A percentile compares a stretch with the other conserved stretches of the same genome.
Conservation (phyloP, 2,329 filamentous ascomycete species). For the Talaromyces sp. region DNA sequence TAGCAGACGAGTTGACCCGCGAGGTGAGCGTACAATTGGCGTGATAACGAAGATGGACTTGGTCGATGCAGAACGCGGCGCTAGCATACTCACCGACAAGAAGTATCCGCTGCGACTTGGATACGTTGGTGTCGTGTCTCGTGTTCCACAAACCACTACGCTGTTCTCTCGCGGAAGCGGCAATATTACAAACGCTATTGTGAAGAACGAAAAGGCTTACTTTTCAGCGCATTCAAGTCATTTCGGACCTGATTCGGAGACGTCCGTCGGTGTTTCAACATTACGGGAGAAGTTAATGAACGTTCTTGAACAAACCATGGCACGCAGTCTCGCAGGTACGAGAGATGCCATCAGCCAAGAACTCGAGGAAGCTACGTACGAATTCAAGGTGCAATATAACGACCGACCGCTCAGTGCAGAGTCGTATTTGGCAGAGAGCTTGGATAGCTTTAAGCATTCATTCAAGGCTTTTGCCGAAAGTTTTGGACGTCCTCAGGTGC, state of each 20-base stretch:
- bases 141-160: slow-evolving; percentile 61
- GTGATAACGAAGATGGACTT: slow-evolving; percentile 99
- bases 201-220: slow-evolving; percentile 80
- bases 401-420: slow-evolving; percentile 91
- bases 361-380: slow-evolving; percentile 92
- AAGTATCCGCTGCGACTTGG: slow-evolving; percentile 94
- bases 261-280: slow-evolving; percentile 76
- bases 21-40: slow-evolving; percentile 92
- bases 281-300: slow-evolving; percentile 95
- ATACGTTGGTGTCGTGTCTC: slow-evolving; percentile 91
- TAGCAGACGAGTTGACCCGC: slow-evolving; percentile 83
- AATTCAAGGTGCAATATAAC: slow-evolving; percentile 99
- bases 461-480: slow-evolving; percentile 90
- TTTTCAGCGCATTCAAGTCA: slow-evolving; percentile 78
- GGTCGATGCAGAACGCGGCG: slow-evolving; percentile 75
- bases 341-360: slow-evolving; percentile 91
- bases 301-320: slow-evolving; percentile 96
- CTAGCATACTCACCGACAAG: slow-evolving; percentile 72
- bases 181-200: slow-evolving; percentile 74
- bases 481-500: slow-evolving; percentile 85
- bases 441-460: slow-evolving; percentile 95
- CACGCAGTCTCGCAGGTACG: slow-evolving; percentile 79
- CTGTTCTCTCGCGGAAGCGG: slow-evolving; percentile 78
- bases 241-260: slow-evolving; percentile 67
- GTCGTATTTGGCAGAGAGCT: slow-evolving; percentile 89